phyloP scores from a whole-genome alignment of 768 basidiomycete genomes.

The Coprinellus micaceus region DNA sequence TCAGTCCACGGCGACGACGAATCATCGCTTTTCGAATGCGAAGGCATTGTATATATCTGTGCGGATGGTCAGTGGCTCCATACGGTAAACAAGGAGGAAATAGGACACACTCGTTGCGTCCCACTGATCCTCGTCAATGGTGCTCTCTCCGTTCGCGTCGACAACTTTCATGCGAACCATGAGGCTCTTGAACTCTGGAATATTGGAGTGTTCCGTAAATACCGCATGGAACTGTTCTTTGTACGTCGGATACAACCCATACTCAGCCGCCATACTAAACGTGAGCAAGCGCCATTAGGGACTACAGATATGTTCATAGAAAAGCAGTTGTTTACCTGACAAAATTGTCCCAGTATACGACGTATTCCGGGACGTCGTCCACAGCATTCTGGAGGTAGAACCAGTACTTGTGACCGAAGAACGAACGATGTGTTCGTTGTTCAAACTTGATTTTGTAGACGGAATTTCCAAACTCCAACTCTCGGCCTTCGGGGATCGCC shows the following conservation, averaged over 20 bases:
- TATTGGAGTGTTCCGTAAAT: slow-evolving; percentile 74
- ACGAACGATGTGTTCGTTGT: slow-evolving; percentile 52
- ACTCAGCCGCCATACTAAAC: slow-evolving; percentile 79
- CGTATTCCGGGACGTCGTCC: slow-evolving; percentile 94
- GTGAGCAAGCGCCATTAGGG: too few species aligned
- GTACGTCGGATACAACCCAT: slow-evolving; percentile 69
- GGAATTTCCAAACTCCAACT: slow-evolving; percentile 83
- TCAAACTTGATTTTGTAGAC: slow-evolving; percentile 90
- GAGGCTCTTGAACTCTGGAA: slow-evolving; percentile 70
- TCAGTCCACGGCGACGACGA: too few species aligned
- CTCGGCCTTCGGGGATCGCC: slow-evolving; percentile 59
- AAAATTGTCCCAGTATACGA: slow-evolving; percentile 95
- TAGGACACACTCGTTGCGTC: slow-evolving; percentile 87
- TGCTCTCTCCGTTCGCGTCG: slow-evolving; percentile 77
- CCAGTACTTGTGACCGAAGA: slow-evolving; percentile 89
- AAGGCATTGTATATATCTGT: slow-evolving; percentile 93
- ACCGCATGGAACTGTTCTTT: slow-evolving; percentile 89
- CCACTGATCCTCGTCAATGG: slow-evolving; percentile 96
- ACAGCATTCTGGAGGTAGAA: slow-evolving; percentile 95
- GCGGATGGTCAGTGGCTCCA: slow-evolving; percentile 4
- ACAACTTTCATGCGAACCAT: slow-evolving; percentile 91
- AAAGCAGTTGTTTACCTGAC: slow-evolving; percentile 67
- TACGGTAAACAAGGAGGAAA: not conserved
- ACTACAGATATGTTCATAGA: too few species aligned
- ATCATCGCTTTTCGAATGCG: slow-evolving; percentile 72